These are phyloP conservation scores for Diphasiastrum complanatum DNA, from an alignment of 83 land plant genomes.

Conservation along the genomic window DNA sequence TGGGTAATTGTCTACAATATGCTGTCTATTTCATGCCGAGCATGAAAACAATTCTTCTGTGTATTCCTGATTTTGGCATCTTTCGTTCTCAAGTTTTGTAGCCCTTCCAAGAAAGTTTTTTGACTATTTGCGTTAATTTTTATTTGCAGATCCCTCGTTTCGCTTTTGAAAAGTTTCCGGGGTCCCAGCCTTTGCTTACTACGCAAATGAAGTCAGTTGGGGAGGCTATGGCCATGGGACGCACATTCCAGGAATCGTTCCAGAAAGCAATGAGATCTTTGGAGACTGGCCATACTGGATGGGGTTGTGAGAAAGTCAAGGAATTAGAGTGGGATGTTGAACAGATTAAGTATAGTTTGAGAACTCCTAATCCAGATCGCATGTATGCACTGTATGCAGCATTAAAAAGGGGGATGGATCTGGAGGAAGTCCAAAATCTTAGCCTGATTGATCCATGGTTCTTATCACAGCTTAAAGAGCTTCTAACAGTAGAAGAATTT, in stretches of 20 bases:
- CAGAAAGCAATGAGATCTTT: constrained; percentile 93
- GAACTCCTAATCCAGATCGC: constrained; percentile 88
- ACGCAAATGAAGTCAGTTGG: constrained; percentile 99
- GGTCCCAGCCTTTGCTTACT: constrained; percentile 86
- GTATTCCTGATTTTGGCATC: no score
- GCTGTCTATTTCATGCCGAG: no score
- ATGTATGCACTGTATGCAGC: constrained; percentile 92
- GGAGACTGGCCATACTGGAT: constrained; percentile 85
- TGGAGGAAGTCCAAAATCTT: constrained; percentile 72
- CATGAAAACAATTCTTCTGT: no score
- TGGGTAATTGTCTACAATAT: no score
- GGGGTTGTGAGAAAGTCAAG: constrained; percentile 86
- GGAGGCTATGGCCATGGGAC: constrained; percentile 94
- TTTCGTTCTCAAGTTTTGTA: no score
- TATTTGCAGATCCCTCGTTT: constrained; percentile 89
- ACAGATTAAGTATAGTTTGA: constrained; percentile 71
- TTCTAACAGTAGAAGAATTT: constrained; percentile 69
- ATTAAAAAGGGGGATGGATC: constrained; percentile 89
- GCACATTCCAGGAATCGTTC: constrained; percentile 98
- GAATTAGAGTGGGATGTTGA: constrained; percentile 93
- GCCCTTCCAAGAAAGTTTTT: no score
- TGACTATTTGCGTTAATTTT: no score
- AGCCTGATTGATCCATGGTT: constrained; percentile 94
- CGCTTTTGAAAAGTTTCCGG: constrained; percentile 99
- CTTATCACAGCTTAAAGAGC: constrained; percentile 73